Conservation (phyloP, 2,329 filamentous ascomycete genomes). For the Corynespora cassiicola region DNA sequence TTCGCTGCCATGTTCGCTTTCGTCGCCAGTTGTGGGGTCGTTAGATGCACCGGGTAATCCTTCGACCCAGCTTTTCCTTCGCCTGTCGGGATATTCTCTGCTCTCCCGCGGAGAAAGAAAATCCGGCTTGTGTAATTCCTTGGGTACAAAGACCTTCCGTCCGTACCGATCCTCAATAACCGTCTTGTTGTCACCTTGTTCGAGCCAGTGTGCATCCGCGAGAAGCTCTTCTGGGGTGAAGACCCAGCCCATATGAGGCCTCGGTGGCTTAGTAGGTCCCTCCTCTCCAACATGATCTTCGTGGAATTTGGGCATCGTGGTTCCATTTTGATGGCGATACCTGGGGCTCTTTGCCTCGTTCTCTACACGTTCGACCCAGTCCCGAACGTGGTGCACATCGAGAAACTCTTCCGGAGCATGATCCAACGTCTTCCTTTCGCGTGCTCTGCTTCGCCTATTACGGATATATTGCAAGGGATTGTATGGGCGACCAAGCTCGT, state of each 20-base stretch:
- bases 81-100: conserved; percentile 41
- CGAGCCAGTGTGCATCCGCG: conserved; percentile 89
- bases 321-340: conserved; percentile 46
- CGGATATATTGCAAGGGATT: conserved; percentile 93
- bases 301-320: conserved; percentile 40
- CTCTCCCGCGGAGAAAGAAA: conserved; percentile 37
- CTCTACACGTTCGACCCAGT: conserved; percentile 78
- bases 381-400: conserved; percentile 72
- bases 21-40: conserved; percentile 40
- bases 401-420: conserved; percentile 78
- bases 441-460: conserved; percentile 83
- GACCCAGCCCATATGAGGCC: conserved; percentile 84
- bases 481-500: conserved; percentile 72
- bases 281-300: conserved; percentile 29
- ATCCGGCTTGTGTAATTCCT: conserved; percentile 29
- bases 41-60: conserved; percentile 29
- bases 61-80: conserved; percentile 41
- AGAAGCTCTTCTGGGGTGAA: conserved; percentile 84
- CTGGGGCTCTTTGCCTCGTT: conserved; percentile 47
- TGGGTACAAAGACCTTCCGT: conserved; percentile 67
- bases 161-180: conserved; percentile 83
- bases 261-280: conserved; percentile 63
- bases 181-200: conserved; percentile 79
- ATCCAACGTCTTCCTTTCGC: conserved; percentile 77
- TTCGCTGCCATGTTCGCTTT: conserved; percentile 45